Base-by-base conservation (phyloP, 139 green algal species). In the Chlorella ohadii region DNA sequence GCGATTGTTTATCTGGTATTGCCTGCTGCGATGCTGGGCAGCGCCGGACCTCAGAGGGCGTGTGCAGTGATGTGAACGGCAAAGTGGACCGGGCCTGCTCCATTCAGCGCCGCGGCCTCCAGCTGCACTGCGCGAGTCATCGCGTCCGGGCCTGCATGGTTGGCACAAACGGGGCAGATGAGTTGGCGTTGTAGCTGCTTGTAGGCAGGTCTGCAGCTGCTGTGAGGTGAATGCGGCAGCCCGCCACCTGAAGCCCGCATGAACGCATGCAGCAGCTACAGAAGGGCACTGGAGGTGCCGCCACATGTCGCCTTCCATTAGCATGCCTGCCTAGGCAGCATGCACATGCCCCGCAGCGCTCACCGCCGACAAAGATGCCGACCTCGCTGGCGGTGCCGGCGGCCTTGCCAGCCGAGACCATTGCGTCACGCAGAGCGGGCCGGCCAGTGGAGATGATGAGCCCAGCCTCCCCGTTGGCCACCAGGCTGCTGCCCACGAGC, bases 331-430 rank as follows among this genome's bases (percentile, higher is more conserved):
- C n/a, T n/a, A n/a, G n/a, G n/a, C n/a, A n/a, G n/a, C n/a, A n/a
- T n/a, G n/a, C n/a, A n/a, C n/a, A n/a, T n/a, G n/a, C n/a, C n/a
- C n/a, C n/a, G n/a, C n/a, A n/a, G 23, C 31, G 22, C 73, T 47
- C 73, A 80, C 73, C 73, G 47, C 73, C 73, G 9, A 80, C 73
- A 59, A 68, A 80, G n/a, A 80, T 34, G 51, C 73, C 73, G 5
- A 80, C 33, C 3, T n/a, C 15, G 73, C 4, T 38, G 73, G 31
- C 15, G 20, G 22, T 2, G 20, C 6, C 31, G 23, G 47, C 47
- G 7, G 6, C 31, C 3, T 41, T 31, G 73, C 31, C 51, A 3
- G 47, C 73, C 0, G 73, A 17, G 51, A 51, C 9, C 51, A 80
- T 11, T 3, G 55, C 22, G 51, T 31, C 73, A 0, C 51, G 73